Evolutionary conservation across 1,284 basidiomycete species (phyloP).

Genomic region (Crucibulum parvulum): DNA sequence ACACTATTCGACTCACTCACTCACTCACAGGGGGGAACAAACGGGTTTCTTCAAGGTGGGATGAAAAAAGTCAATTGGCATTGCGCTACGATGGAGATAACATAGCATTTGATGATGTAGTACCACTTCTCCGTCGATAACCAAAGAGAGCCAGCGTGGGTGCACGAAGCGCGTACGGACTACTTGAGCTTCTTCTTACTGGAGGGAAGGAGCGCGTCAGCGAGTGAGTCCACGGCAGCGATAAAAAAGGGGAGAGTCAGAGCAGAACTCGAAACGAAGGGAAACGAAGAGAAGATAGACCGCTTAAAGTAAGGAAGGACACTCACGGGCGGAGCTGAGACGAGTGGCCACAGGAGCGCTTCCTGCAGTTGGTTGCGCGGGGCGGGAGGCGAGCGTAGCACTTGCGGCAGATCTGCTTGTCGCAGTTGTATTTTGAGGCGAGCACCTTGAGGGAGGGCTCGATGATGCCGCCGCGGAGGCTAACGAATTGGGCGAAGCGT

Average conservation of each 20-base stretch:
- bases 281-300: background rate
- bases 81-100: background rate
- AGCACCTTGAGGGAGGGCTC: slow-evolving; percentile 98
- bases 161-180: slow-evolving; percentile 28
- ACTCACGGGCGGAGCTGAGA: slow-evolving; percentile 94
- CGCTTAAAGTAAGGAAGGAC: background rate
- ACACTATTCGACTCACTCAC: too few species aligned
- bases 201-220: slow-evolving; percentile 13
- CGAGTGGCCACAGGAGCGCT: slow-evolving; percentile 91
- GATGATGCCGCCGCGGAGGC: slow-evolving; percentile 98
- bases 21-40: too few species aligned
- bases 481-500: slow-evolving; percentile 27
- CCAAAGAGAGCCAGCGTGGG: background rate
- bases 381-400: slow-evolving; percentile 99
- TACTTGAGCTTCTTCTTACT: slow-evolving; percentile 98
- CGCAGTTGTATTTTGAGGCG: slow-evolving; percentile 96
- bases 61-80: background rate
- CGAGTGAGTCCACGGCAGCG: background rate
- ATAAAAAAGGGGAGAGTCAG: too few species aligned
- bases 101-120: background rate
- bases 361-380: slow-evolving; percentile 99
- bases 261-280: background rate
- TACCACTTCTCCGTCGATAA: background rate
- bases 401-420: slow-evolving; percentile 99
- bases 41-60: too few species aligned